Percentiles rank a stretch among this genome's conserved stretches.
These are phyloP conservation scores for Lignosus rhinocerotis DNA, from an alignment of 1,284 basidiomycete species.

Conservation along the genomic window DNA sequence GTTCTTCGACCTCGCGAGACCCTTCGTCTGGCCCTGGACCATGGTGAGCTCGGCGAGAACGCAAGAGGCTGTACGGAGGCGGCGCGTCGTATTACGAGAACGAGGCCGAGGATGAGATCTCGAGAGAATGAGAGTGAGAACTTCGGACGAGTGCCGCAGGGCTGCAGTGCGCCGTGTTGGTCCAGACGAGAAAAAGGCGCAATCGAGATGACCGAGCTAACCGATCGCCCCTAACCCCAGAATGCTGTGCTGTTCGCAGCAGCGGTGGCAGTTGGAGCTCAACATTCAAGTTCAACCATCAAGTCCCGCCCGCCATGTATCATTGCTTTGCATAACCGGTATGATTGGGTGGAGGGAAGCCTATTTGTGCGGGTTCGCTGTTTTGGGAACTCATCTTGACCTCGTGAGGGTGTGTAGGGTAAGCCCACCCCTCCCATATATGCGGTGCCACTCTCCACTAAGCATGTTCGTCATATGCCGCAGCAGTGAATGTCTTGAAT, in stretches of 20 bases:
- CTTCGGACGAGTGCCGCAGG: not conserved
- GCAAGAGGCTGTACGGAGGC: not conserved
- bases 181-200: slow-evolving; percentile 2
- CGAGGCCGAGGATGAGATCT: not conserved
- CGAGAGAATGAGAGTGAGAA: not conserved
- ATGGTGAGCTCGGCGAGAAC: slow-evolving; percentile 28
- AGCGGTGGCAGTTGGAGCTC: too few species aligned
- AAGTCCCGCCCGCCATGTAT: too few species aligned
- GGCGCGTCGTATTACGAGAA: not conserved
- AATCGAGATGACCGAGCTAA: slow-evolving; percentile 3
- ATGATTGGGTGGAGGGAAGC: too few species aligned
- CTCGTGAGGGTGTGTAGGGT: too few species aligned
- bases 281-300: too few species aligned
- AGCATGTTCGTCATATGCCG: too few species aligned
- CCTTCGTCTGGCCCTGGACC: slow-evolving; percentile 70
- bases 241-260: slow-evolving; percentile 13
- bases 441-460: too few species aligned
- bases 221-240: slow-evolving; percentile 16
- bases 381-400: too few species aligned
- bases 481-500: too few species aligned
- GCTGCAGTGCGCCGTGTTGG: not conserved
- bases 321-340: too few species aligned
- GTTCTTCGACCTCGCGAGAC: slow-evolving; percentile 51
- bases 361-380: too few species aligned
- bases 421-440: too few species aligned